Evolutionary conservation across 169 alveolate genomes (phyloP).

Genomic region (Cystoisospora suis): DNA sequence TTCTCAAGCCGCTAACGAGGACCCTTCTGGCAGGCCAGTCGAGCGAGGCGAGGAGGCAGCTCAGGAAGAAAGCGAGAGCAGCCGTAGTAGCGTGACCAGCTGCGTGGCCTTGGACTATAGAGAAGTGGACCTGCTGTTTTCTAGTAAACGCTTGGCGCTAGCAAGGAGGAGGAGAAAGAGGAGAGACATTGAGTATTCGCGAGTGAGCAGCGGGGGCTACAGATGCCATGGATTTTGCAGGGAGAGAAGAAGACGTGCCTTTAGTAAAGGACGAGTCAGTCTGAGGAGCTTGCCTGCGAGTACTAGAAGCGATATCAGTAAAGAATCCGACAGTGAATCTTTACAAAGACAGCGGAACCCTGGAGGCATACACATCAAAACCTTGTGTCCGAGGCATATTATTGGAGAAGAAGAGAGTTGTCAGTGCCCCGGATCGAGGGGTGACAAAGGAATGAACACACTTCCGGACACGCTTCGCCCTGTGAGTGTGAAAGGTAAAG

Average conservation of each 20-base stretch:
- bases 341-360: neutral
- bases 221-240: neutral
- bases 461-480: no score
- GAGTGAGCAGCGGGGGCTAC: neutral
- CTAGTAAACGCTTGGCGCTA: no score
- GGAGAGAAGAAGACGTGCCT: neutral
- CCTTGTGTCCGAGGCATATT: slow-evolving; percentile 8
- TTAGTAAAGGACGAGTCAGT: neutral
- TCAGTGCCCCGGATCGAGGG: no score
- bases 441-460: no score
- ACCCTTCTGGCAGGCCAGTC: no score
- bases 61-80: slow-evolving; percentile 22
- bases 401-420: no score
- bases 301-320: neutral
- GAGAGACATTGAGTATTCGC: neutral
- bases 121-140: no score
- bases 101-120: no score
- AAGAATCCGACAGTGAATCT: no score
- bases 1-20: no score
- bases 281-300: neutral
- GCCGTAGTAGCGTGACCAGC: neutral
- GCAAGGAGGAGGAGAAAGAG: neutral
- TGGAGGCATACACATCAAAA: neutral
- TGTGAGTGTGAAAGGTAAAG: no score
- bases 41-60: neutral